Evolutionary conservation across 75 land plant genomes (phyloP), one percentile per base, ranked within the genome.

Genomic region (Pinus taeda): DNA sequence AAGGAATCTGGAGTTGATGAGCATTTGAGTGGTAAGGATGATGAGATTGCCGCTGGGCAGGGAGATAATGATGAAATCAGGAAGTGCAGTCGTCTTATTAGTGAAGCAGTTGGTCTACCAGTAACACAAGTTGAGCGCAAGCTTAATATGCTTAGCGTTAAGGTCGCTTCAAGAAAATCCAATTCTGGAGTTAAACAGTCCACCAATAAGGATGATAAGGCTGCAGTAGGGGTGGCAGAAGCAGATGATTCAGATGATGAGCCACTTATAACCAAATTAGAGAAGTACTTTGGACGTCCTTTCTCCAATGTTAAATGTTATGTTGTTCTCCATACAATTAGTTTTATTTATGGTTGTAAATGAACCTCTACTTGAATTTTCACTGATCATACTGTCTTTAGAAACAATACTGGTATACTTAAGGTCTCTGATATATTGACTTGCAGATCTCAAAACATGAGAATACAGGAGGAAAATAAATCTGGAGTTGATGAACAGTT

Each of bases 31-130:
- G 60, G 21, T 57, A 26, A 22, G 49, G 59, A 66, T 74, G 58
- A 63, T 56, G 79, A 58, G 18, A 4, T 22, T 57, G 66, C 30
- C 6, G 83, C 57, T 64, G 81, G 75, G 9, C 65, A 71, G 57
- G 81, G 22, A 42, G n/a, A 72, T 49, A 29, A 9, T 24, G 20
- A 53, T 36, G 36, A n/a, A 72, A 36, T 45, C n/a, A 72, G 17
- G 12, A 6, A 17, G 22, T 55, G 13, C 21, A 72, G 14, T 7
- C 15, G 3, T 49, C 49, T 53, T 2, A 0, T 53, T 72, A 3
- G 56, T 59, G 60, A 49, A 42, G 8, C 56, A n/a, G 39, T 22
- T 22, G 21, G 74, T 2, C 36, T 13, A 49, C 26, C 36, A 17
- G 30, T 36, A 0, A 24, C 36, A 4, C 57, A 20, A 72, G 45